These are phyloP conservation scores for Jamesozyma jinghongensis DNA, from an alignment of 805 yeast species.

Conservation along the genomic window DNA sequence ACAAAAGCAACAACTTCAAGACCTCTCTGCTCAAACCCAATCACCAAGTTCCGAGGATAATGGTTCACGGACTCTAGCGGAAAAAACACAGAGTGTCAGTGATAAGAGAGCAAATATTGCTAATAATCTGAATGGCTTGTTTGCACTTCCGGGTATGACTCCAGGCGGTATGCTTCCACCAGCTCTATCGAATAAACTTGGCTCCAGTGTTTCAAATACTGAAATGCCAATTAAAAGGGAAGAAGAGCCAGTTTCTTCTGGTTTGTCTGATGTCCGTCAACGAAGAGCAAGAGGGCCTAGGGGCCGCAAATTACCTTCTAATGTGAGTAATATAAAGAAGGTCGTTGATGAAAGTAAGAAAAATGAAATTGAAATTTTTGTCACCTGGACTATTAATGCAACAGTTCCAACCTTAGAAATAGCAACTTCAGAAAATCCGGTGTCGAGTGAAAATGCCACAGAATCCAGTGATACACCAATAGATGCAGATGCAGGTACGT, in stretches of 20 bases:
- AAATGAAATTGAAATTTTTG: constrained; percentile 16
- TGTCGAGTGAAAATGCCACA: too few species aligned
- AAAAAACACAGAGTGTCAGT: constrained; percentile 2
- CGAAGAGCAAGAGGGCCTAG: constrained; percentile 65
- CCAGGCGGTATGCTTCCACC: constrained; percentile 25
- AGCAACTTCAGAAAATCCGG: too few species aligned
- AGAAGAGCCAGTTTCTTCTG: not conserved
- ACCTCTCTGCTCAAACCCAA: constrained; percentile 33
- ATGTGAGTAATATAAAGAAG: constrained; percentile 35
- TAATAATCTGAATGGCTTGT: constrained; percentile 49
- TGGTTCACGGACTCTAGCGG: constrained; percentile 27
- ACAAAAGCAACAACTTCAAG: constrained; percentile 40
- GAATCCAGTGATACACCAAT: too few species aligned
- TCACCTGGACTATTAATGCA: constrained; percentile 15
- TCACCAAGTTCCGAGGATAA: constrained; percentile 17
- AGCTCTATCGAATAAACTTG: constrained; percentile 14
- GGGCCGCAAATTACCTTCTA: constrained; percentile 57
- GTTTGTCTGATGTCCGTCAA: constrained; percentile 9
- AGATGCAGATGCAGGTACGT: too few species aligned
- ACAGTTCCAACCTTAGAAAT: not conserved
- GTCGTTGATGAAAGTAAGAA: constrained; percentile 15
- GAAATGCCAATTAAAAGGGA: not conserved
- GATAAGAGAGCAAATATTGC: constrained; percentile 39
- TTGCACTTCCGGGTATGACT: constrained; percentile 48
- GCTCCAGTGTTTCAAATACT: not conserved